Evolutionary conservation across 192 early-diverging fungal species (phyloP), one percentile per base, ranked within the genome.

Genomic region (Coemansia sp.): DNA sequence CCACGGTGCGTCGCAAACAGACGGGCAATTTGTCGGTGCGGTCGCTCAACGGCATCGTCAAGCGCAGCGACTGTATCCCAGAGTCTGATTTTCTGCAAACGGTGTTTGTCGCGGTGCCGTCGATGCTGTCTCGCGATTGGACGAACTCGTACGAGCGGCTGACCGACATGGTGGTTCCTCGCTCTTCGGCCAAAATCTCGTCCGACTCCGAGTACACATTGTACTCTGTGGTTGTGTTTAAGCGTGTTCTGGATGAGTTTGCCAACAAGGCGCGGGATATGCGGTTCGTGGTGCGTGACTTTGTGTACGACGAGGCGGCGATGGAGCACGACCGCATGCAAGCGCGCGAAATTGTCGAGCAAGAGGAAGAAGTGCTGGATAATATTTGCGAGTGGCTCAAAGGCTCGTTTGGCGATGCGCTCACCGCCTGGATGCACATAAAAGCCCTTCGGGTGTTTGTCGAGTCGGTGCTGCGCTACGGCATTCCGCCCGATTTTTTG

Each of bases 131-230:
- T 62, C 91, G 89, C 65, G 91, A 94, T 3, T 99, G 97, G 97
- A 59, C 77, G 7, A 83, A 85, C 65, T 83, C 74, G 31, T 99
- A 99, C 82, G 97, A 99, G 82, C 87, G 85, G 1, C 64, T 99
- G 62, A 90, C 95, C 3, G 85, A 90, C 49, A 95, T 95, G 93
- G 92, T 99, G 10, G 96, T 99, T 19, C 97, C 97, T 11, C 87
- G 97, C 51, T 98, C 96, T 3, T 88, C 91, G 53, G 90, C 88
- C 51, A 86, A 87, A 79, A 92, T 99, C 66, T 85, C 92, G 1
- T 93, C 97, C 64, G 97, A 99, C 77, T 85, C 94, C n/a, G 97
- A 99, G 52, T 99, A 93, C 78, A 85, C 83, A 23, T 82, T 99
- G 16, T 97, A 86, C 69, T 94, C 88, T 4, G 96, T 94, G 5